phyloP scores from a whole-genome alignment of 2,329 filamentous ascomycete species.

The Arthrobotrys pseudoclavata region DNA sequence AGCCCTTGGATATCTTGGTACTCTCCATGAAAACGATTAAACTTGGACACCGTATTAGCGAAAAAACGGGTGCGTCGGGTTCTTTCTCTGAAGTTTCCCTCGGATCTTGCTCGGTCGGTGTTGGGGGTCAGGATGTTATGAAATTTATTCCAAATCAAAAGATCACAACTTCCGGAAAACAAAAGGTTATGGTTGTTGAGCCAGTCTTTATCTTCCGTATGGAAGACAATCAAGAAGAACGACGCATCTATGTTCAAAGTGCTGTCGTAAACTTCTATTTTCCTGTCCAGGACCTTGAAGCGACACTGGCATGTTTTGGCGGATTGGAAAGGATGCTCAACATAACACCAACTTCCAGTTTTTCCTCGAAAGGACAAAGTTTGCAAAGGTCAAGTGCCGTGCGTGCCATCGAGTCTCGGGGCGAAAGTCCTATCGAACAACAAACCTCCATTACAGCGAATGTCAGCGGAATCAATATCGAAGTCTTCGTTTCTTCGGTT shows the following conservation, averaged over 20 bases:
- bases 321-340: constrained; percentile 92
- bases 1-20: constrained; percentile 27
- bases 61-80: constrained; percentile 72
- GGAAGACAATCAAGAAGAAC: constrained; percentile 69
- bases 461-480: constrained; percentile 80
- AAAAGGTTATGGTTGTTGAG: neutral
- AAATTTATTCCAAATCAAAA: constrained; percentile 29
- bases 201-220: constrained; percentile 64
- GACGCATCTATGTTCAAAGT: constrained; percentile 77
- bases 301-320: constrained; percentile 88
- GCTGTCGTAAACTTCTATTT: constrained; percentile 81
- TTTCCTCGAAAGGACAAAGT: constrained; percentile 64
- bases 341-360: constrained; percentile 65
- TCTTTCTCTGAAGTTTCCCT: constrained; percentile 74
- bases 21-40: constrained; percentile 15
- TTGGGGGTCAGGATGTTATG: constrained; percentile 33
- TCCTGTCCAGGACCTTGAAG: constrained; percentile 84
- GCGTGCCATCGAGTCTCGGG: constrained; percentile 70
- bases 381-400: constrained; percentile 69
- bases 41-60: constrained; percentile 65
- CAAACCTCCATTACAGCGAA: constrained; percentile 73
- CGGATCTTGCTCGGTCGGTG: constrained; percentile 71
- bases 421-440: constrained; percentile 70
- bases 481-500: constrained; percentile 83
- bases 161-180: neutral